Evolutionary conservation across 148 eudicot genomes (phyloP), one percentile per base, ranked within the genome.

Genomic region (Rhododendron vialii): DNA sequence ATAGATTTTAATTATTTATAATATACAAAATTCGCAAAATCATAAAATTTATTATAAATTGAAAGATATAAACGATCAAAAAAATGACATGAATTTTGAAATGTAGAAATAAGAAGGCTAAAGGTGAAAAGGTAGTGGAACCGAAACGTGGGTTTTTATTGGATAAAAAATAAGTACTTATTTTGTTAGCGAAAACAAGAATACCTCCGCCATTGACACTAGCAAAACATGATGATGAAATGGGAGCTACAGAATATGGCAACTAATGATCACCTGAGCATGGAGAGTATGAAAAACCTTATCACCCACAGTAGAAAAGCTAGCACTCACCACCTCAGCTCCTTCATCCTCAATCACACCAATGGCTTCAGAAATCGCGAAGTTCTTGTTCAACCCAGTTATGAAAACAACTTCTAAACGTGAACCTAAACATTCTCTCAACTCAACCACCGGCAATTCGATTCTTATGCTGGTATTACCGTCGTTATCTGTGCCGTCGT

Each of bases 281-380:
- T 89, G 90, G 28, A 92, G 81, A 8, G 85, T 89, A 78, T 87
- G 90, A 76, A 84, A 77, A 20, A 83, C 78, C 73, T 87, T 84
- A 50, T 87, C 78, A 1, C 80, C 91, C 48, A 36, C 5, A 22
- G 61, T 82, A 1, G 85, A 84, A 47, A 82, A 35, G 67, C 69
- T 87, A 15, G 87, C 86, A 74, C 83, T 86, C 0, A 87, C 87
- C 5, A 91, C 94, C 69, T 89, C 92, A 41, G 90, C 88, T n/a
- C 92, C 92, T 91, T 88, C 92, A 59, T 91, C 92, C 48, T 91
- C 87, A 53, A 92, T 86, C 82, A 88, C 69, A 18, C 76, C 83
- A 20, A 92, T 78, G 8, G 85, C 86, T 84, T 91, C 41, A 77
- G 53, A 61, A 0, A 89, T 12, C 83, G 33, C 83, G 65, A 86